phyloP scores from a whole-genome alignment of 495 filamentous ascomycete genomes.

The Cercophora sp. region DNA sequence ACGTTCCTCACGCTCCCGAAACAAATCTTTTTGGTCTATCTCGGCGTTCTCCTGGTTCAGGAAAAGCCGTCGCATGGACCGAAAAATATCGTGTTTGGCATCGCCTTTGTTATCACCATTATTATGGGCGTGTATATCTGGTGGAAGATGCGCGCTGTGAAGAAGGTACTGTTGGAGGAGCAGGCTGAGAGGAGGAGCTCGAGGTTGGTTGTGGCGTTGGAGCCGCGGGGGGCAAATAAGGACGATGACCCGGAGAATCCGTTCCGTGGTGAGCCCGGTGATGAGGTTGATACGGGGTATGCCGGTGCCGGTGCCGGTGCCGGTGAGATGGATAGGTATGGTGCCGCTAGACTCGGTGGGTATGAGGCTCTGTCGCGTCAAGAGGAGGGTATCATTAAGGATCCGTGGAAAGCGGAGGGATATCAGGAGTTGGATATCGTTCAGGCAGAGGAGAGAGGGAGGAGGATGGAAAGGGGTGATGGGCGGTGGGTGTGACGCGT shows the following conservation, averaged over 20 bases:
- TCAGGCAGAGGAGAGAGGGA: too few relatives aligned
- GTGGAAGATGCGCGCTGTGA: slow-evolving; percentile 26
- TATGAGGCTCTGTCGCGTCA: background rate
- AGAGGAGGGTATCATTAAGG: background rate
- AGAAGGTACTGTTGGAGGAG: slow-evolving; percentile 26
- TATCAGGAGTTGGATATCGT: too few relatives aligned
- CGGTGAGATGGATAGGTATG: background rate
- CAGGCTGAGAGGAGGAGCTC: slow-evolving; percentile 17
- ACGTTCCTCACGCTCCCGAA: slow-evolving; percentile 32
- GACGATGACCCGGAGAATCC: too few relatives aligned
- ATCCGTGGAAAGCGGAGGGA: background rate
- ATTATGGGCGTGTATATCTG: slow-evolving; percentile 24
- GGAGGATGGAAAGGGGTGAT: too few relatives aligned
- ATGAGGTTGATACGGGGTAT: background rate
- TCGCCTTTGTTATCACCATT: slow-evolving; percentile 23
- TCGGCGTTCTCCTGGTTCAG: slow-evolving; percentile 28
- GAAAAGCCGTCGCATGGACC: slow-evolving; percentile 18
- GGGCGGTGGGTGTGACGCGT: too few relatives aligned
- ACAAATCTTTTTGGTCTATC: slow-evolving; percentile 33
- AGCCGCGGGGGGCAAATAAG: too few relatives aligned
- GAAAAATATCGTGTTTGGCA: slow-evolving; percentile 26
- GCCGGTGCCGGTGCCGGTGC: background rate
- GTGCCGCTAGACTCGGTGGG: background rate
- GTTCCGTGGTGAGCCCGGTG: background rate
- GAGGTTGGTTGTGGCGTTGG: background rate